Evolutionary conservation across 2,329 filamentous ascomycete genomes (phyloP).

Genomic region (Ustilaginoidea virens): DNA sequence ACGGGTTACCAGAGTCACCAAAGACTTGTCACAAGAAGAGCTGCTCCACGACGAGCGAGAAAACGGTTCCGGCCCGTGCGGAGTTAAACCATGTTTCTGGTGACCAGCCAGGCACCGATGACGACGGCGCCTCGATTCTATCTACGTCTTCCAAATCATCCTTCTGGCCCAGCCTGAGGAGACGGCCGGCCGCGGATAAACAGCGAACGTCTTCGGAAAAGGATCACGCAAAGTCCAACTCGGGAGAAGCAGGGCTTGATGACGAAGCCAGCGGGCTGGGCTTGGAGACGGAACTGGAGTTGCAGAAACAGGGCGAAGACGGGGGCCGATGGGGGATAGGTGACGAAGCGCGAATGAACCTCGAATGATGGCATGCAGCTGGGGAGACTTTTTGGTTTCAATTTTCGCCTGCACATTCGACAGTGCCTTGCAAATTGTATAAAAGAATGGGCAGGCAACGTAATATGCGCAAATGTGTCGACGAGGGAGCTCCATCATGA

Average conservation of each 20-base stretch:
- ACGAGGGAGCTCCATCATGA: too few relatives aligned
- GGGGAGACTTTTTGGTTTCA: too few relatives aligned
- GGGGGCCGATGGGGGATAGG: slow-evolving; percentile 61
- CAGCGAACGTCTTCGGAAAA: slow-evolving; percentile 14
- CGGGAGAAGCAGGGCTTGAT: slow-evolving; percentile 27
- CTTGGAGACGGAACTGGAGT: slow-evolving; percentile 31
- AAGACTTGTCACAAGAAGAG: slow-evolving; percentile 9
- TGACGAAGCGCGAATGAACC: slow-evolving; percentile 70
- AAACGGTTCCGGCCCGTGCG: slow-evolving; percentile 16
- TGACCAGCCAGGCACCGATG: slow-evolving; percentile 13
- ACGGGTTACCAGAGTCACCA: slow-evolving; percentile 10
- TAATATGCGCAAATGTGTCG: too few relatives aligned
- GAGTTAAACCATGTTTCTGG: slow-evolving; percentile 8
- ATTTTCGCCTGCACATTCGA: too few relatives aligned
- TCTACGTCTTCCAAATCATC: slow-evolving; percentile 33
- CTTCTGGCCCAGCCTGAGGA: slow-evolving; percentile 24
- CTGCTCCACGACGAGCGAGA: slow-evolving; percentile 22
- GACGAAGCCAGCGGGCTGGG: slow-evolving; percentile 26
- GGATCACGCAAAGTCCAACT: slow-evolving; percentile 24
- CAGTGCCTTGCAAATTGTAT: too few relatives aligned
- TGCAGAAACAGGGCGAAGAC: slow-evolving; percentile 37
- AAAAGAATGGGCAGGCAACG: too few relatives aligned
- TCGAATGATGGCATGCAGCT: slow-evolving; percentile 58
- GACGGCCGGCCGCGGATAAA: slow-evolving; percentile 23
- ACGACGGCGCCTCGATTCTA: slow-evolving; percentile 28